Evolutionary conservation across 129 eudicot species (phyloP).

Genomic region (Dittrichia graveolens): DNA sequence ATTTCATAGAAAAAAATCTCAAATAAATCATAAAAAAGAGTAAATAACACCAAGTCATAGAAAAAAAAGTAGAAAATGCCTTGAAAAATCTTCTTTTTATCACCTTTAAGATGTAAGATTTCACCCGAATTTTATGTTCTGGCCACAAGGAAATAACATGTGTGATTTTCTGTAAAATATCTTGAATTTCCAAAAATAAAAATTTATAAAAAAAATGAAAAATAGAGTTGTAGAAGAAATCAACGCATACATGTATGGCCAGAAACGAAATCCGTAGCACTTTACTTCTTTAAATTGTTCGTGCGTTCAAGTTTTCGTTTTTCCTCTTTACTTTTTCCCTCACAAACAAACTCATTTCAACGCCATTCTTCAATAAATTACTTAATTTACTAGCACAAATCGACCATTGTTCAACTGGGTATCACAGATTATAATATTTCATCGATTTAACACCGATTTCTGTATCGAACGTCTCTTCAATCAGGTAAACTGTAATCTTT

Average conservation of each 20-base stretch:
- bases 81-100: too few species aligned
- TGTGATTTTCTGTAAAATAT: constrained; percentile 5
- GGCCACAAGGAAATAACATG: background rate
- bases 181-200: background rate
- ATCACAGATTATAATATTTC: background rate
- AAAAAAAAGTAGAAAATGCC: too few species aligned
- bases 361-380: constrained; percentile 9
- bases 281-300: constrained; percentile 18
- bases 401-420: constrained; percentile 1
- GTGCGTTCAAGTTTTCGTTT: constrained; percentile 23
- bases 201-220: too few species aligned
- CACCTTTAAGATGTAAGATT: too few species aligned
- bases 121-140: too few species aligned
- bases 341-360: constrained; percentile 15
- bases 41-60: too few species aligned
- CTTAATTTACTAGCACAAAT: background rate
- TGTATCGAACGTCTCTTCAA: constrained; percentile 20
- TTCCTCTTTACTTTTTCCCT: background rate
- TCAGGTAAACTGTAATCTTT: constrained; percentile 15
- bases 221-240: background rate
- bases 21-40: too few species aligned
- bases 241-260: constrained; percentile 34
- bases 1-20: too few species aligned
- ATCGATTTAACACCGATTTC: constrained; percentile 11
- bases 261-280: constrained; percentile 22